Conservation (phyloP, 2,329 filamentous ascomycete genomes). For the Pseudovirgaria hyperparasitica region DNA sequence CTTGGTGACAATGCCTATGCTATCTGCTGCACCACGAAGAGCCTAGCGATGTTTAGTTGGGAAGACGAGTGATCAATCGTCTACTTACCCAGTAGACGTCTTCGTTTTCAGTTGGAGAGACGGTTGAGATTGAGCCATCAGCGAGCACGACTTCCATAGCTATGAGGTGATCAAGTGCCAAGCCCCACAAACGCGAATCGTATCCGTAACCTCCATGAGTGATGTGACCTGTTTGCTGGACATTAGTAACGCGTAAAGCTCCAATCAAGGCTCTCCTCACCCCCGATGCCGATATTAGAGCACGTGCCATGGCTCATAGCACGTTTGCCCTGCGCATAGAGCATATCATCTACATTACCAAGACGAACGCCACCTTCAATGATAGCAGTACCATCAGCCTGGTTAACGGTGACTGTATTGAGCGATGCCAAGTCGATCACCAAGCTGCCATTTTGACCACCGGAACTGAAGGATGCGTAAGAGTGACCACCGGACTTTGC, state of each 20-base stretch:
- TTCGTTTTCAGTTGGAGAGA: slow-evolving; percentile 16
- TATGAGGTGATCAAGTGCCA: slow-evolving; percentile 23
- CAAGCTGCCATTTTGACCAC: slow-evolving; percentile 36
- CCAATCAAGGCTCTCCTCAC: too few species aligned
- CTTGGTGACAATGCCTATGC: slow-evolving; percentile 18
- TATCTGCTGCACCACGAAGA: slow-evolving; percentile 19
- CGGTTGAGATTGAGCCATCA: slow-evolving; percentile 22
- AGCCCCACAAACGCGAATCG: slow-evolving; percentile 21
- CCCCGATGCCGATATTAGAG: too few species aligned
- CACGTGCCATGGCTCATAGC: slow-evolving; percentile 42
- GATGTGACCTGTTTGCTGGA: slow-evolving; percentile 19
- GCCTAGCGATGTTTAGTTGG: slow-evolving; percentile 6
- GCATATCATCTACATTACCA: slow-evolving; percentile 22
- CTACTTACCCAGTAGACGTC: slow-evolving; percentile 25
- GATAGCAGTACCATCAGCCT: slow-evolving; percentile 26
- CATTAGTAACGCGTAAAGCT: slow-evolving; percentile 24
- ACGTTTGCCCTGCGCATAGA: slow-evolving; percentile 21
- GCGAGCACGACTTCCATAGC: slow-evolving; percentile 25
- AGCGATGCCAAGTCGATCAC: slow-evolving; percentile 36
- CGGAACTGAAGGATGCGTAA: slow-evolving; percentile 40
- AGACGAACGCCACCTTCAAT: slow-evolving; percentile 40
- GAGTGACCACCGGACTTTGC: slow-evolving; percentile 53
- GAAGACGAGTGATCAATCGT: background rate
- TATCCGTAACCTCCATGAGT: slow-evolving; percentile 25
- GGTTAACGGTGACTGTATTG: slow-evolving; percentile 29